These are phyloP conservation scores for Dovyalis caffra DNA, from an alignment of 345 rosid species.

Conservation along the genomic window DNA sequence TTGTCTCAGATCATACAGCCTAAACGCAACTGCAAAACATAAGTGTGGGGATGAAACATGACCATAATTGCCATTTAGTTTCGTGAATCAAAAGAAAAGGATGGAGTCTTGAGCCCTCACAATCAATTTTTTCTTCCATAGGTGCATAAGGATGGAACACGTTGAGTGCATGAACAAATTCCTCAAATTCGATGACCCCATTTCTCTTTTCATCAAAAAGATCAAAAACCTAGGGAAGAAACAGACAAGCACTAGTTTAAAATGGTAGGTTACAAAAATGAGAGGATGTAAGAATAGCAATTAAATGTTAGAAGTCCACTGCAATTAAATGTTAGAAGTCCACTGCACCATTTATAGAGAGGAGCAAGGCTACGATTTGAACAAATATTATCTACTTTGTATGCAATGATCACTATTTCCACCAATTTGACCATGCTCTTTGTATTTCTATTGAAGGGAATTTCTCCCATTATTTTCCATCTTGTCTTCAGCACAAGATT, in stretches of 20 bases:
- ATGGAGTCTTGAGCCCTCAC: slow-evolving; percentile 40
- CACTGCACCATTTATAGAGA: background rate
- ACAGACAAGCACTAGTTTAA: background rate
- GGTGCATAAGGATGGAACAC: slow-evolving; percentile 82
- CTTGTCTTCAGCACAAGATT: background rate
- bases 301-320: background rate
- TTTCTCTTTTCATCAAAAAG: slow-evolving; percentile 84
- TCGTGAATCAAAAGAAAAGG: slow-evolving; percentile 2
- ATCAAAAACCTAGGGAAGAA: slow-evolving; percentile 60
- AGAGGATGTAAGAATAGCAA: background rate
- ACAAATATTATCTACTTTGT: background rate
- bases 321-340: no score
- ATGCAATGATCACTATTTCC: background rate
- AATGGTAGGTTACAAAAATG: background rate
- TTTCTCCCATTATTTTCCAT: no score
- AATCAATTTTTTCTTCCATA: slow-evolving; percentile 68
- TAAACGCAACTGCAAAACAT: slow-evolving; percentile 68
- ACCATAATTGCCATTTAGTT: background rate
- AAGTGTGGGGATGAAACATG: background rate
- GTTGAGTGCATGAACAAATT: slow-evolving; percentile 67
- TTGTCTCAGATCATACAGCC: slow-evolving; percentile 81
- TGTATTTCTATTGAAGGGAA: background rate
- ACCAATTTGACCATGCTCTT: background rate
- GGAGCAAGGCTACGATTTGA: background rate
- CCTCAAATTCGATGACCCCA: slow-evolving; percentile 88